These are phyloP conservation scores for Candida tetrigidarum DNA, from an alignment of 1,139 yeast species.

Conservation along the genomic window DNA sequence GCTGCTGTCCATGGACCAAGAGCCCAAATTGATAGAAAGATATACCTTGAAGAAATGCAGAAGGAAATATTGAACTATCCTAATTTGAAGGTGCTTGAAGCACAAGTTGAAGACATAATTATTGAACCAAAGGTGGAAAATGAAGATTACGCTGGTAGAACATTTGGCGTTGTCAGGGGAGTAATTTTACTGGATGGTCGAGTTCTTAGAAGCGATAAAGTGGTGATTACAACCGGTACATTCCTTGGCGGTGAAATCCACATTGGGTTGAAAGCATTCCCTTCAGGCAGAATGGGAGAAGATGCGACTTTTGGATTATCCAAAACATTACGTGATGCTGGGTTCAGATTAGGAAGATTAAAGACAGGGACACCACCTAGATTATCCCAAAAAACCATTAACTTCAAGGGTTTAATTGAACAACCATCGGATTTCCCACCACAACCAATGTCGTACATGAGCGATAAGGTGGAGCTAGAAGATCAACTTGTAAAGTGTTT, in stretches of 20 bases:
- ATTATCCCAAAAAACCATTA: slow-evolving; percentile 69
- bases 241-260: slow-evolving; percentile 95
- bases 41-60: slow-evolving; percentile 86
- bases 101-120: slow-evolving; percentile 85
- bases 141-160: slow-evolving; percentile 38
- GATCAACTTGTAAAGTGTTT: slow-evolving; percentile 70
- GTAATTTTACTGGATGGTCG: slow-evolving; percentile 72
- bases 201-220: slow-evolving; percentile 61
- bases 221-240: slow-evolving; percentile 95
- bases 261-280: slow-evolving; percentile 76
- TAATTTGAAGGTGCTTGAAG: slow-evolving; percentile 66
- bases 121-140: slow-evolving; percentile 45
- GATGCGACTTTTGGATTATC: slow-evolving; percentile 90
- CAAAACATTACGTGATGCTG: slow-evolving; percentile 72
- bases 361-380: slow-evolving; percentile 99
- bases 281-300: slow-evolving; percentile 96
- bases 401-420: slow-evolving; percentile 58
- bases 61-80: slow-evolving; percentile 59
- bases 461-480: slow-evolving; percentile 62
- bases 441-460: slow-evolving; percentile 89
- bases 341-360: slow-evolving; percentile 84
- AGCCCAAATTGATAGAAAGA: slow-evolving; percentile 89
- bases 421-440: slow-evolving; percentile 84
- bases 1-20: slow-evolving; percentile 99
- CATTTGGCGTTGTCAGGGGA: slow-evolving; percentile 59